Evolutionary conservation across 352 stramenopile species (phyloP), one percentile per base, ranked within the genome.

Genomic region (Phytophthora pistaciae): DNA sequence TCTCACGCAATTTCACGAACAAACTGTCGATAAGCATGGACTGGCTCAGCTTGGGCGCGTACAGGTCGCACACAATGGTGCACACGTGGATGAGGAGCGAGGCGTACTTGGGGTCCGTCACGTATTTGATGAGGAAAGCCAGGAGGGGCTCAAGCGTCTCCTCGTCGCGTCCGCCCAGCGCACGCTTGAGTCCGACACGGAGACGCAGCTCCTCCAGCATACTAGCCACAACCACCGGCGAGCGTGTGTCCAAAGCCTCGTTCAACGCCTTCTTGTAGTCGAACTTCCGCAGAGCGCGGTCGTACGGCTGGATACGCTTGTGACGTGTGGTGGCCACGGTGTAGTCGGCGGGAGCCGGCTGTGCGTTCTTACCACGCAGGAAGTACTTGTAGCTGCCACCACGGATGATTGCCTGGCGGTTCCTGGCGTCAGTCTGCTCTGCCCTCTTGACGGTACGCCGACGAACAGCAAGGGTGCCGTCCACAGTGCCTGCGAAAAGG

Each of bases 181-280:
- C 96, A 64, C 86, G 90, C 56, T 91, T 85, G 49, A 99, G 88
- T 66, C 96, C 96, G 33, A 96, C 83, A 58, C 97, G 91, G 50
- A 97, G 92, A 52, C 93, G 93, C 27, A 99, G 78, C 76, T 99
- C 97, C 73, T 99, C 95, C 9, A 99, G 85, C 66, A 99, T 97
- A 54, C 93, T 98, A 50, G 95, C 91, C 18, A 99, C 95, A 42
- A 96, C 85, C 40, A 94, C 79, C 50, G 96, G 94, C 58, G 97
- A 96, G 21, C 94, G 84, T 36, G 94, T 98, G 60, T 92, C 85
- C 58, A 99, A 78, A 29, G 96, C 96, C 64, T 98, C 93, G 74
- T 99, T 98, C 46, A 99, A 79, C 36, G 97, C 97, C 75, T 97
- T 95, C 59, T 93, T 94, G 84, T 99, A 99, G 66, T 98, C 88